Conservation (phyloP, 768 basidiomycete genomes). For the Lactarius psammicola region DNA sequence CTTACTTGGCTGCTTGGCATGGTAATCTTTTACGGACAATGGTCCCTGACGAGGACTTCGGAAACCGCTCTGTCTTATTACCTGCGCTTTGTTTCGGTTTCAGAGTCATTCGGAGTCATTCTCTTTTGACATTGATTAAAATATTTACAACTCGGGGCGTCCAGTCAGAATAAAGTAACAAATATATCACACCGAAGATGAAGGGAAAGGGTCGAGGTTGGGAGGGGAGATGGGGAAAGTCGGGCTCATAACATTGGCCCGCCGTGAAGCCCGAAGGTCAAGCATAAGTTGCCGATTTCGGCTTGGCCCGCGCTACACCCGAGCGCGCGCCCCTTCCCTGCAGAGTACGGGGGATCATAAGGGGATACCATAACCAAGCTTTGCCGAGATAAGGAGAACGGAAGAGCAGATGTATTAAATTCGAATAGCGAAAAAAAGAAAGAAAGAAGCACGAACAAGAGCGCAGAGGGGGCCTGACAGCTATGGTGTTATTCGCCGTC, state of each 20-base stretch:
- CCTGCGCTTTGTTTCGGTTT: background rate
- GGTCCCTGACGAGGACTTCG: constrained; percentile 4
- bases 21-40: background rate
- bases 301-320: background rate
- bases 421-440: background rate
- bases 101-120: background rate
- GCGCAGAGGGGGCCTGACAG: background rate
- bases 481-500: background rate
- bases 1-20: background rate
- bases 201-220: background rate
- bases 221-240: background rate
- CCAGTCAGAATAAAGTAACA: background rate
- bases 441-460: background rate
- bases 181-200: background rate
- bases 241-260: background rate
- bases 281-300: background rate
- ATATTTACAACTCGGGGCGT: background rate
- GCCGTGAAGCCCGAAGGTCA: background rate
- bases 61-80: background rate
- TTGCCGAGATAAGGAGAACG: background rate
- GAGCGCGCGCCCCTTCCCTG: background rate
- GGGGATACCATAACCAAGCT: background rate
- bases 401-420: background rate
- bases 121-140: background rate
- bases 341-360: background rate